phyloP scores from a whole-genome alignment of 148 eudicot species.

The Vaccinium darrowii region DNA sequence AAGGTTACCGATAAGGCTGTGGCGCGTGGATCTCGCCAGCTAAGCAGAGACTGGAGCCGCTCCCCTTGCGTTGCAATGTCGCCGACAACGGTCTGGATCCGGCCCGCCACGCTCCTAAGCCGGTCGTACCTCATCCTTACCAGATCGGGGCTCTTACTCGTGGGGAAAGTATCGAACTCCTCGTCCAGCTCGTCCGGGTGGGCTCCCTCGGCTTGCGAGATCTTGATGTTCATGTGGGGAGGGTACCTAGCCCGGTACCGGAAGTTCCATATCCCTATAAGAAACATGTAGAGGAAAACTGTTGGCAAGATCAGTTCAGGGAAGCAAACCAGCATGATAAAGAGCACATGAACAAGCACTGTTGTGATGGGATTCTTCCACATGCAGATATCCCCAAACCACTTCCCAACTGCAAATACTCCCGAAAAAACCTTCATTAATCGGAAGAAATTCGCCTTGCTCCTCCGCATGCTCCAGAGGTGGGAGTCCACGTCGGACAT shows the following conservation, averaged over 20 bases:
- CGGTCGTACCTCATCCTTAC: slow-evolving; percentile 92
- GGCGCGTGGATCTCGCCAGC: slow-evolving; percentile 99
- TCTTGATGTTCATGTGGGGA: slow-evolving; percentile 93
- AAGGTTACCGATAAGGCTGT: slow-evolving; percentile 74
- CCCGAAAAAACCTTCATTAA: slow-evolving; percentile 84
- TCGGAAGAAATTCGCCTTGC: slow-evolving; percentile 94
- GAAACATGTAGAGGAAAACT: slow-evolving; percentile 84
- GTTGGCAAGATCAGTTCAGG: slow-evolving; percentile 90
- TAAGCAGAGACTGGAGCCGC: slow-evolving; percentile 74
- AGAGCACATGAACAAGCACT: slow-evolving; percentile 77
- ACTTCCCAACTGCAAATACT: slow-evolving; percentile 67
- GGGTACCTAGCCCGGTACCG: slow-evolving; percentile 89
- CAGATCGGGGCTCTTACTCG: slow-evolving; percentile 73
- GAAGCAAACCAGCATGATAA: slow-evolving; percentile 84
- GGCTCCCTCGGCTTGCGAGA: slow-evolving; percentile 81
- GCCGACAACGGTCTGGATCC: slow-evolving; percentile 89
- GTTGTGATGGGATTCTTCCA: slow-evolving; percentile 94
- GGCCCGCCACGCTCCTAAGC: slow-evolving; percentile 84
- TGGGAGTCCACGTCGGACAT: slow-evolving; percentile 96
- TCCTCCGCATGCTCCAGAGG: slow-evolving; percentile 93
- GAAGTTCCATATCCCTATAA: slow-evolving; percentile 91
- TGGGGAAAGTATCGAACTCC: slow-evolving; percentile 91
- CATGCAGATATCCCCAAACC: slow-evolving; percentile 83
- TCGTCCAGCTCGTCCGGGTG: slow-evolving; percentile 92
- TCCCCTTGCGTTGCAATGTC: slow-evolving; percentile 95